Evolutionary conservation across 176 grass and related monocot genomes (phyloP).

Genomic region (Carex pumila): DNA sequence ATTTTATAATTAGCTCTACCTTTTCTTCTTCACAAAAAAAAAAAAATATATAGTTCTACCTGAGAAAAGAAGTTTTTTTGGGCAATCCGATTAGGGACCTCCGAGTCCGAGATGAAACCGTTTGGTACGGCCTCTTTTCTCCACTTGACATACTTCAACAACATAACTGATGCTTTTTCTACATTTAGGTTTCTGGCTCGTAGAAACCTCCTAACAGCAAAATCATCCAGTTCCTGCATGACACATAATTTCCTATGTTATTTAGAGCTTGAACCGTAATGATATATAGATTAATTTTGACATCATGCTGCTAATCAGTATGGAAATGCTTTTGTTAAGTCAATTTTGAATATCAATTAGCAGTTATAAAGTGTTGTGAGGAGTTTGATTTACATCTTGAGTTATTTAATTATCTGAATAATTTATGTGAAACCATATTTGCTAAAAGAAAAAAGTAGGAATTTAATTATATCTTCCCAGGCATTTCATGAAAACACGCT

Average conservation of each 20-base stretch:
- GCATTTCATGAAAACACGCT: too few species aligned
- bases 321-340: not conserved
- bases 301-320: not conserved
- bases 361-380: not conserved
- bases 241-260: not conserved
- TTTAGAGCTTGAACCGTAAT: not conserved
- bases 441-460: too few species aligned
- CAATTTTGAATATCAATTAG: not conserved
- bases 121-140: conserved; percentile 29
- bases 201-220: conserved; percentile 39
- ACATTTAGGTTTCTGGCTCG: conserved; percentile 32
- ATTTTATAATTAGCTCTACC: not conserved
- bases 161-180: conserved; percentile 34
- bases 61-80: conserved; percentile 32
- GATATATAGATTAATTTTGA: not conserved
- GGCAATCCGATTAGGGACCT: conserved; percentile 24
- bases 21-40: not conserved
- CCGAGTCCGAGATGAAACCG: conserved; percentile 32
- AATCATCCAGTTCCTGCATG: conserved; percentile 33
- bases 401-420: too few species aligned
- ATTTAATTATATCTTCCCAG: too few species aligned
- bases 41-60: not conserved
- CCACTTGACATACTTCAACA: conserved; percentile 43
- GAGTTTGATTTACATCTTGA: not conserved
- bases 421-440: too few species aligned